phyloP scores from a whole-genome alignment of 371 early-diverging fungal genomes.

The Mucor piriformis region DNA sequence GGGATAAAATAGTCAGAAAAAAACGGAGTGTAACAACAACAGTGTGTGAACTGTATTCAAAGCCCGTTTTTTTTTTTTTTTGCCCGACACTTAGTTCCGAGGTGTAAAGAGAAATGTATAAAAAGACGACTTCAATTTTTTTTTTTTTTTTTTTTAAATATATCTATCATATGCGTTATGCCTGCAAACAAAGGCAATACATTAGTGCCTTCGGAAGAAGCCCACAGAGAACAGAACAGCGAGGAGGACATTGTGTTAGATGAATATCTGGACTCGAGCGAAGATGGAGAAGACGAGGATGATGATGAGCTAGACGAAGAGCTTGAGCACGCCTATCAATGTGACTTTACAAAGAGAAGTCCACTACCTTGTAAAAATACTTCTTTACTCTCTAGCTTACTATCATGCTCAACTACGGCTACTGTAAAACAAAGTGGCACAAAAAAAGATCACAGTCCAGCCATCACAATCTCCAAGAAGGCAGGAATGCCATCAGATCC shows the following conservation, averaged over 20 bases:
- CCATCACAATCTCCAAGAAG: background rate
- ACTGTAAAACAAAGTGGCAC: background rate
- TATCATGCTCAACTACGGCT: background rate
- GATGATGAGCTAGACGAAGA: background rate
- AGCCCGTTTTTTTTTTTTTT: background rate
- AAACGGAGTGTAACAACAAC: background rate
- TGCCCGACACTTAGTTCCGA: background rate
- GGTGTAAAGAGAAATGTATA: background rate
- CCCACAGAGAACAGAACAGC: background rate
- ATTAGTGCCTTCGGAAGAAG: background rate
- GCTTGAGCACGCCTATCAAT: slow-evolving; percentile 1
- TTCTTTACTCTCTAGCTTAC: background rate
- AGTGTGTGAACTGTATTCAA: background rate
- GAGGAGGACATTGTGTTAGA: background rate
- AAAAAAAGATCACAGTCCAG: background rate
- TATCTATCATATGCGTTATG: background rate
- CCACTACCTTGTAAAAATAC: background rate
- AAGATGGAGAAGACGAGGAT: background rate
- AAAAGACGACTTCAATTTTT: background rate
- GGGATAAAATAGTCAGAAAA: background rate
- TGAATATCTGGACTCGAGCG: background rate
- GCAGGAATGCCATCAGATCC: background rate
- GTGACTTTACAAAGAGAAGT: background rate
- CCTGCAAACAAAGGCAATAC: background rate
- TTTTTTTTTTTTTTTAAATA: background rate